Base-by-base conservation (phyloP, 2,329 filamentous ascomycete genomes). In the Rhynchosporium graminicola region DNA sequence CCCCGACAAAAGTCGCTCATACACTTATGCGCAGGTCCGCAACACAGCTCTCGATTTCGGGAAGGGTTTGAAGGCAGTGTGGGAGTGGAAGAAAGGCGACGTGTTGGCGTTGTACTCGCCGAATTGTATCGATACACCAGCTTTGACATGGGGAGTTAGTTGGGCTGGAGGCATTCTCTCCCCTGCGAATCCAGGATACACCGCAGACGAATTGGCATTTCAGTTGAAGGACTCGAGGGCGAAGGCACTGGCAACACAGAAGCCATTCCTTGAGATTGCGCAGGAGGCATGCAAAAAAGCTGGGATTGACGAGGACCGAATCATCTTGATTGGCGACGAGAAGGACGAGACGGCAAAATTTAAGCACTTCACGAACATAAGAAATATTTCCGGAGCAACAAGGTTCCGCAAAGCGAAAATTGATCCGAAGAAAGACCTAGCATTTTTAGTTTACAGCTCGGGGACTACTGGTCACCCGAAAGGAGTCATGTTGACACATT, bases 401-500 rank as follows among this genome's bases (percentile, higher is more conserved):
- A 80, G 84, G 67, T 86, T 83, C 70, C 80, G 85, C 20, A 83
- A 83, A 60, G 79, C 86, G 4, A 86, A 83, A 69, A 77, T 92
- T 57, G 80, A 89, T 55, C 85, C 91, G 0, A 81, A 82, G 56
- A 87, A 86, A 62, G 92, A 97, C 73, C 75, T 95, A 31, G 89
- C 91, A 0, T 96, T 95, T 71, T 77, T 97, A 62, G 91, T 96
- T 0, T 97, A 96, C 50, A 92, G 88, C 56, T 93, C 89, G 7
- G 94, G 94, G 7, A 98, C 94, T 0, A 97, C 94, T 0, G 94
- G 94, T 1, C 79, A 92, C 57, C 93, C 94, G 0, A 98, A 98
- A 76, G 94, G 93, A 15, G 94, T 97, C 13, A 90, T 91, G 84
- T 80, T 97, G 38, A 89, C 86, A 7, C 94, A 98, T 76, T 76